Evolutionary conservation across 2,329 filamentous ascomycete genomes (phyloP).

Genomic region (Fulvia fulva): DNA sequence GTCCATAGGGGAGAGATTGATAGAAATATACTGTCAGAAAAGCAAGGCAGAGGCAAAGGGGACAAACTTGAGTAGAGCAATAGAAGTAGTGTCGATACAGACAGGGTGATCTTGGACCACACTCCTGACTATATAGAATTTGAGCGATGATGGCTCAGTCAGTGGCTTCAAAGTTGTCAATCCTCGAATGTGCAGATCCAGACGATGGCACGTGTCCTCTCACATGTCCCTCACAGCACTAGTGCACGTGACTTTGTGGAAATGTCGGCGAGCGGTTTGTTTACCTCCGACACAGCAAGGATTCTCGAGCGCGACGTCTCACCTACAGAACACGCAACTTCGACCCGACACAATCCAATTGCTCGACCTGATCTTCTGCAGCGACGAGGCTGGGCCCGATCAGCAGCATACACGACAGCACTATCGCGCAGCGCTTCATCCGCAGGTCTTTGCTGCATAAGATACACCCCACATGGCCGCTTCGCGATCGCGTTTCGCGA

Average conservation of each 20-base stretch:
- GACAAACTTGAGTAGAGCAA: background rate
- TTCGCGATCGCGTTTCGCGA: constrained; percentile 2
- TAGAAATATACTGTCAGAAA: background rate
- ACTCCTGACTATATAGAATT: too few species aligned
- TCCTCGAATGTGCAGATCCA: too few species aligned
- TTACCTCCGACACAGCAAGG: constrained; percentile 1
- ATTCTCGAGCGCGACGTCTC: constrained; percentile 1
- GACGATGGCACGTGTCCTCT: too few species aligned
- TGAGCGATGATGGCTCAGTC: too few species aligned
- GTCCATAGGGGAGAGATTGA: background rate
- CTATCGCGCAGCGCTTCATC: background rate
- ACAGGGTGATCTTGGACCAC: too few species aligned
- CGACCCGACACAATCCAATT: background rate
- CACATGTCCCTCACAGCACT: too few species aligned
- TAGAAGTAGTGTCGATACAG: background rate
- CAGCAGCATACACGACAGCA: background rate
- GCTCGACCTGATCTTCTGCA: background rate
- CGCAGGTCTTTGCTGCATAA: background rate
- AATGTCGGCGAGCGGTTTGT: background rate
- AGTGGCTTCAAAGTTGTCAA: too few species aligned
- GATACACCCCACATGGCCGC: background rate
- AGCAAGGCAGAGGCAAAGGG: background rate
- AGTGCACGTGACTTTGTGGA: too few species aligned
- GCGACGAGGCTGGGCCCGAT: background rate
- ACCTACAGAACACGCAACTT: background rate